Evolutionary conservation across 495 filamentous ascomycete genomes (phyloP).

Genomic region (Rhizodiscina lignyota): DNA sequence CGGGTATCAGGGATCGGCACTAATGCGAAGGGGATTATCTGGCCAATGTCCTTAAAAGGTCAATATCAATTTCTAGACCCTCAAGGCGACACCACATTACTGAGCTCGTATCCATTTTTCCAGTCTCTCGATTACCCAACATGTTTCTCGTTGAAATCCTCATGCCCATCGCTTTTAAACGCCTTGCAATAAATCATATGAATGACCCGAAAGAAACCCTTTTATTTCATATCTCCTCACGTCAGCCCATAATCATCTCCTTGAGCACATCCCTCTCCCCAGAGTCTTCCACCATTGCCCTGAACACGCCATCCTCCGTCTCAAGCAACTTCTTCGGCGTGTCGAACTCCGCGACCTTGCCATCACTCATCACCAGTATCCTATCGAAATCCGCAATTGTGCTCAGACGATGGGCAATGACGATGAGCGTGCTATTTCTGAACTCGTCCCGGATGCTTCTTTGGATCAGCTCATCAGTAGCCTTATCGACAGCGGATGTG

Average conservation of each 20-base stretch:
- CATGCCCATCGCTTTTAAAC: too few species aligned
- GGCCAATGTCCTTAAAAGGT: too few species aligned
- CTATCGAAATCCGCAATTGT: slow-evolving; percentile 77
- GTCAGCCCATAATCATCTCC: slow-evolving; percentile 31
- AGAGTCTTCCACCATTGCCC: slow-evolving; percentile 57
- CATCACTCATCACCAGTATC: slow-evolving; percentile 66
- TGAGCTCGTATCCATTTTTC: too few species aligned
- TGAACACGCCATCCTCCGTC: slow-evolving; percentile 38
- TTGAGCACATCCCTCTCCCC: slow-evolving; percentile 49
- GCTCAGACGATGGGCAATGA: slow-evolving; percentile 73
- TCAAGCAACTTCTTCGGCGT: slow-evolving; percentile 48
- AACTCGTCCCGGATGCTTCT: slow-evolving; percentile 68
- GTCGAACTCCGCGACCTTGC: slow-evolving; percentile 55
- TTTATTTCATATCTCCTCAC: too few species aligned
- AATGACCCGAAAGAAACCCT: too few species aligned
- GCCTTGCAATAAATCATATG: too few species aligned
- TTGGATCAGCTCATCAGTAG: slow-evolving; percentile 69
- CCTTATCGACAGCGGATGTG: slow-evolving; percentile 77
- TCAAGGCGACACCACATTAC: too few species aligned
- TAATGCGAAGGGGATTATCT: too few species aligned
- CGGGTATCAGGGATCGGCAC: too few species aligned
- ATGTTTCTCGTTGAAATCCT: too few species aligned
- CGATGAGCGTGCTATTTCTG: slow-evolving; percentile 53
- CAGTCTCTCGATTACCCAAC: too few species aligned
- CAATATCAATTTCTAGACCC: too few species aligned